A percentile compares a stretch with the other conserved stretches of the same genome.
phyloP scores from a whole-genome alignment of 1,139 yeast genomes.

The Candida smagusa region DNA sequence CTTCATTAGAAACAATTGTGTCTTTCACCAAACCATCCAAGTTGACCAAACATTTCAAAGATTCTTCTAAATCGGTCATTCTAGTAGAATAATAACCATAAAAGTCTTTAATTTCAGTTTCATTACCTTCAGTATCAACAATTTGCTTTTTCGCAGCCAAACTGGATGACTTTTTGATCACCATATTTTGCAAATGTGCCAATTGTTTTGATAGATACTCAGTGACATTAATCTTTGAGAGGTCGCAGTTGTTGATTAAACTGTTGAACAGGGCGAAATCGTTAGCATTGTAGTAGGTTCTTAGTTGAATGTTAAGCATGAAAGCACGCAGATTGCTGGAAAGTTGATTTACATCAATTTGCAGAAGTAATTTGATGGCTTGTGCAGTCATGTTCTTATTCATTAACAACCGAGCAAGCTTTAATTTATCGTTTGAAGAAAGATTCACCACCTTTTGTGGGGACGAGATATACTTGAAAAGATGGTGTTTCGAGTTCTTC shows the following conservation, averaged over 20 bases:
- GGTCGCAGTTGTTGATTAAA: conserved; percentile 27
- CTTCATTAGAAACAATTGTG: conserved; percentile 29
- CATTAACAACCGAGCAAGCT: conserved; percentile 29
- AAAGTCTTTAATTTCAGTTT: neutral
- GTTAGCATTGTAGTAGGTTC: conserved; percentile 4
- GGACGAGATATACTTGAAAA: conserved; percentile 6
- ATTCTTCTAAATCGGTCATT: conserved; percentile 6
- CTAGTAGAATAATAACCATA: conserved; percentile 1
- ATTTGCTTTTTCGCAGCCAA: conserved; percentile 5
- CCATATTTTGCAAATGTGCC: conserved; percentile 24
- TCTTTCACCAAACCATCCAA: conserved; percentile 34
- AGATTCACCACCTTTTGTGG: conserved; percentile 8
- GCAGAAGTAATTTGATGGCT: conserved; percentile 22
- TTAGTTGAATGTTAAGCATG: conserved; percentile 7
- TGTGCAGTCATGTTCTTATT: conserved; percentile 26
- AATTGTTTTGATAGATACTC: conserved; percentile 36
- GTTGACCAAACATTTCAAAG: conserved; percentile 21
- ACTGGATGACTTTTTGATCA: conserved; percentile 14
- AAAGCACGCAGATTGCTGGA: conserved; percentile 4
- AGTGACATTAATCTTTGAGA: conserved; percentile 28
- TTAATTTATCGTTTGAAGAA: conserved; percentile 26
- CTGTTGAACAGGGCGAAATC: conserved; percentile 19
- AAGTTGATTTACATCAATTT: conserved; percentile 14
- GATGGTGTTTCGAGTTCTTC: conserved; percentile 10
- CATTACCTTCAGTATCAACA: neutral